Evolutionary conservation across 176 grass and related monocot species (phyloP), one percentile per base, ranked within the genome.

Genomic region (Juncus inflexus): DNA sequence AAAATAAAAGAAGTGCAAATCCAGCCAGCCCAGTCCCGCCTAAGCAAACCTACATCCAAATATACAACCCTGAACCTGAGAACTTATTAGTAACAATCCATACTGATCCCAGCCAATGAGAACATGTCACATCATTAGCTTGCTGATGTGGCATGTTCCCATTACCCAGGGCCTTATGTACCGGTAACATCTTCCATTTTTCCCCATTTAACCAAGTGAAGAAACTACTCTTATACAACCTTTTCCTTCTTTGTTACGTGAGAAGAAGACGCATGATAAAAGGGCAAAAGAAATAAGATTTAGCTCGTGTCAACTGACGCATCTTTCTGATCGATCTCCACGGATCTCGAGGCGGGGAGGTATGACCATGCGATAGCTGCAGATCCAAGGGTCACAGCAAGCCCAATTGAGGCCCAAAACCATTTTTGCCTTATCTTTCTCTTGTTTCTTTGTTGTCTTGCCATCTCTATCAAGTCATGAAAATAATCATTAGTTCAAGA

Each of bases 391-490:
- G 86, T 87, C 36, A 80, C 83, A 11, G 83, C 95, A 60, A 99
- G 83, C 5, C 95, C 86, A 52, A 94, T 65, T 52, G 95, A 94
- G 61, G 80, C 76, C 95, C 88, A 99, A 85, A 99, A 72, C 95
- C 95, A 99, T 73, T 86, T 99, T 69, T 99, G 86, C 71, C 72
- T 69, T 37, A 73, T 84, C 86, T 90, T 99, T 14, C 75, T 88
- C 15, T 62, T 84, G 43, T 84, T 76, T 7, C 83, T 60, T 50
- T 84, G 77, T 76, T 92, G 83, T 59, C 94, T 77, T 58, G 88
- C 84, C 89, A 90, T 76, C 83, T 94, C 95, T 99, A 70, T 59
- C 69, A 66, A 52, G 28, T 57, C 5, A 45, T 15, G 28, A 6
- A 28, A 28, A 28, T 28, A 28, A 28, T 28, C 19, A 28, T 28